These are phyloP conservation scores for Irpex lacteus DNA, from an alignment of 1,284 basidiomycete species.

Conservation along the genomic window DNA sequence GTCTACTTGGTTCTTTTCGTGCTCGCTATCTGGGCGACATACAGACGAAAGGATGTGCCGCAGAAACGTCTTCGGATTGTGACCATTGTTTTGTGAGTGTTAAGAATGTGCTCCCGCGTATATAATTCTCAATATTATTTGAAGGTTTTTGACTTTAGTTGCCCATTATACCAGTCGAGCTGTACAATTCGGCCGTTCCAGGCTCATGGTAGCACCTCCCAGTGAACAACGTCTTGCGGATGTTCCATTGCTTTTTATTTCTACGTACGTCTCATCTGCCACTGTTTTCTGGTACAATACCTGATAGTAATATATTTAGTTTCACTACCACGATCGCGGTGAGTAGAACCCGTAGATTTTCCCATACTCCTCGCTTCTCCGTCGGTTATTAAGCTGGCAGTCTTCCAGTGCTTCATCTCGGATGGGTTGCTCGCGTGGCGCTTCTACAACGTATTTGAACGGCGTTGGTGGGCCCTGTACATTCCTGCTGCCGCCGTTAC, in stretches of 20 bases:
- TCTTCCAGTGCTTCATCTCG: conserved; percentile 16
- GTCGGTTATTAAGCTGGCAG: not conserved
- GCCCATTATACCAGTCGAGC: conserved; percentile 4
- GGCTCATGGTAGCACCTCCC: not conserved
- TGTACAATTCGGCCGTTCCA: not conserved
- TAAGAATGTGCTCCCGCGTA: not conserved
- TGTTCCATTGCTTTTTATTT: conserved; percentile 2
- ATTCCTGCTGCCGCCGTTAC: conserved; percentile 15
- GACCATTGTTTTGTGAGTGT: conserved; percentile 4
- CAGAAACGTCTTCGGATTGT: conserved; percentile 15
- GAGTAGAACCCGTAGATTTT: not conserved
- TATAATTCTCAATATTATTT: not conserved
- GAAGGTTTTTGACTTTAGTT: conserved; percentile 5
- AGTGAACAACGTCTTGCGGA: not conserved
- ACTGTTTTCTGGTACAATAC: not conserved
- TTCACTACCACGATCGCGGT: conserved; percentile 8
- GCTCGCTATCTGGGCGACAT: conserved; percentile 19
- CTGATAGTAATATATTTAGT: not conserved
- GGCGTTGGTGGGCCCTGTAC: conserved; percentile 20
- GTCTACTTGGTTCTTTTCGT: conserved; percentile 18
- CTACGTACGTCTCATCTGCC: not conserved
- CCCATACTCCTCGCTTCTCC: no score
- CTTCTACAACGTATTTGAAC: conserved; percentile 21
- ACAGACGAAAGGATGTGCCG: not conserved
- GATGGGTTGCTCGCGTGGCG: conserved; percentile 25